These are phyloP conservation scores for Tilletia caries DNA, from an alignment of 1,284 basidiomycete genomes.

Conservation along the genomic window DNA sequence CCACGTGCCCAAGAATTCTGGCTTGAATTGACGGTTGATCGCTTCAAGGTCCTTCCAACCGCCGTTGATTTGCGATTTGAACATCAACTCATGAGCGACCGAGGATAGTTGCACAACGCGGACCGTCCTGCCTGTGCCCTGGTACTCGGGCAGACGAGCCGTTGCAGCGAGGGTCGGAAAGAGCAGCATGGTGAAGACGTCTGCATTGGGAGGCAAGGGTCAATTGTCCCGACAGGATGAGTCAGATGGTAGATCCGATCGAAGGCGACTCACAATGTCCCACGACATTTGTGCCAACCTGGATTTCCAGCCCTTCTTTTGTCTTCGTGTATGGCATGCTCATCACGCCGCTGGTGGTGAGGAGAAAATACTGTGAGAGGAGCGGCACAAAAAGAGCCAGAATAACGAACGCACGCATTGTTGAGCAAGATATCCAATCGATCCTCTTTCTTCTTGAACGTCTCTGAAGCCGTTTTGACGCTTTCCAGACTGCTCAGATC, in stretches of 20 bases:
- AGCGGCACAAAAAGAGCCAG: too few species aligned
- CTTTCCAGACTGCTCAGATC: background rate
- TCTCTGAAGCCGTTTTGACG: background rate
- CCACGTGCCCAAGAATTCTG: constrained; percentile 31
- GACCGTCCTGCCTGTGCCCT: constrained; percentile 21
- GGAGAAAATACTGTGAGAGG: too few species aligned
- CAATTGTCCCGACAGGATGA: too few species aligned
- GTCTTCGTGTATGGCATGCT: constrained; percentile 22
- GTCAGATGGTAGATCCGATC: too few species aligned
- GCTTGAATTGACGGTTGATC: constrained; percentile 33
- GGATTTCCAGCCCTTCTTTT: constrained; percentile 40
- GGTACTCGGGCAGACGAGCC: constrained; percentile 33
- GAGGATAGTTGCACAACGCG: constrained; percentile 36
- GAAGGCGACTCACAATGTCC: constrained; percentile 27
- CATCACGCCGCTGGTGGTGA: constrained; percentile 33
- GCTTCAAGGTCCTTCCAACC: constrained; percentile 31
- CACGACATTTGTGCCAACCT: constrained; percentile 40
- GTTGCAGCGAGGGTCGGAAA: constrained; percentile 26
- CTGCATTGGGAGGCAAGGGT: background rate
- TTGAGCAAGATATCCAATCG: constrained; percentile 55
- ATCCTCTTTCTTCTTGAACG: background rate
- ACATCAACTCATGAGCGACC: constrained; percentile 21
- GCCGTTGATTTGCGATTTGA: constrained; percentile 14
- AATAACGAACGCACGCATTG: constrained; percentile 37
- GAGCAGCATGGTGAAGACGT: constrained; percentile 5